Base-by-base conservation (phyloP, 169 alveolate species). In the Theileria equi region DNA sequence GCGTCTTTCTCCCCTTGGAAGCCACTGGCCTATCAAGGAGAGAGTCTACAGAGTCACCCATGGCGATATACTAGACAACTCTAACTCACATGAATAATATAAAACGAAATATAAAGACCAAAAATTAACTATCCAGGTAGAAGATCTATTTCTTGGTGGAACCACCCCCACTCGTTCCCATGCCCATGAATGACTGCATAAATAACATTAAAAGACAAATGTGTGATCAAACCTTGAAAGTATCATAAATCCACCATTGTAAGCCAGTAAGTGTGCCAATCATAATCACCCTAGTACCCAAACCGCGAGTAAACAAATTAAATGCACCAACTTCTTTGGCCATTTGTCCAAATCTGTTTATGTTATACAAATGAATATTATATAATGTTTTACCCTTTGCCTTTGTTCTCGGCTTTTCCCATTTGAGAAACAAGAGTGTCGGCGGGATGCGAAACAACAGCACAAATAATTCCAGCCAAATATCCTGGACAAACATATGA, bases 171-270 rank as follows among this genome's bases (percentile, higher is more conserved):
- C 76, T 64, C 40, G 76, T 64, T 32, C 63, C 76, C 68, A 74
- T 48, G 26, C 84, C 84, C 63, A 74, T 50, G 65, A 44, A 16
- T 34, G 84, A 35, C 84, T 74, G 11, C 3, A 32, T 54, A 5
- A 54, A 4, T 34, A n/a, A 17, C 17, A 5, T 54, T 11, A n/a
- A 11, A 11, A 28, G 0, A 36, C 17, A 16, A 13, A 7, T 36
- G 4, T 28, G 13, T 16, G 52, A 31, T 54, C 5, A 29, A 10
- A 1, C 84, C 89, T 96, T 97, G 87, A 95, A 96, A 45, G 95
- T 83, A 84, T 97, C 99, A 83, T 96, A 97, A 50, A 96, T 93
- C 98, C 98, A 96, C 98, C 98, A 96, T 86, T 97, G 98, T 50
- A 96, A 85, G 34, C 99, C 99, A 23, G 99, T 96, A 40, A 97